Conservation (phyloP, 2,329 filamentous ascomycete species). For the Talaromyces sp. region DNA sequence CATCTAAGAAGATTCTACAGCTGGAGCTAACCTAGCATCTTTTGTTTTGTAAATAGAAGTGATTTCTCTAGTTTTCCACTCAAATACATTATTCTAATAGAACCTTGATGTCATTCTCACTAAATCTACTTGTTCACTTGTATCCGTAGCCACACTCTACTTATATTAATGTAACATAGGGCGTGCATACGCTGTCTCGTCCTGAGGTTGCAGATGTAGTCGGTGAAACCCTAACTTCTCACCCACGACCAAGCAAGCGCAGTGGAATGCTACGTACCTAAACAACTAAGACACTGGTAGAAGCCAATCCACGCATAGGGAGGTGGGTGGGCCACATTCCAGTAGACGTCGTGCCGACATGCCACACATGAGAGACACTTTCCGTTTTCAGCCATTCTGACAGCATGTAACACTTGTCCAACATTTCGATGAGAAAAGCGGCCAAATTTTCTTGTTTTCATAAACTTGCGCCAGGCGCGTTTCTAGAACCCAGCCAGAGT, state of each 20-base stretch:
- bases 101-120: neutral
- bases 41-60: neutral
- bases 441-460: neutral
- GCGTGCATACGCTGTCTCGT: neutral
- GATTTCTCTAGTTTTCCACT: neutral
- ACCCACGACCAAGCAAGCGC: neutral
- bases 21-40: neutral
- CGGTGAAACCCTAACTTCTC: neutral
- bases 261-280: neutral
- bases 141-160: neutral
- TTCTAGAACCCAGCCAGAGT: neutral
- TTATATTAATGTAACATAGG: neutral
- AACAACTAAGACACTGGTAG: neutral
- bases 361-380: neutral
- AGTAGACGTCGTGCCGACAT: neutral
- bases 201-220: neutral
- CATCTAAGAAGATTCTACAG: conserved; percentile 2
- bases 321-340: neutral
- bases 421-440: neutral
- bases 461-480: neutral
- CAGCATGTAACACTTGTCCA: neutral
- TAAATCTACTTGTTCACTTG: neutral
- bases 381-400: neutral
- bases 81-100: too few relatives aligned
- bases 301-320: neutral